These are phyloP conservation scores for Fraxinus sp. DNA, from an alignment of 305 asterid species.

Conservation along the genomic window DNA sequence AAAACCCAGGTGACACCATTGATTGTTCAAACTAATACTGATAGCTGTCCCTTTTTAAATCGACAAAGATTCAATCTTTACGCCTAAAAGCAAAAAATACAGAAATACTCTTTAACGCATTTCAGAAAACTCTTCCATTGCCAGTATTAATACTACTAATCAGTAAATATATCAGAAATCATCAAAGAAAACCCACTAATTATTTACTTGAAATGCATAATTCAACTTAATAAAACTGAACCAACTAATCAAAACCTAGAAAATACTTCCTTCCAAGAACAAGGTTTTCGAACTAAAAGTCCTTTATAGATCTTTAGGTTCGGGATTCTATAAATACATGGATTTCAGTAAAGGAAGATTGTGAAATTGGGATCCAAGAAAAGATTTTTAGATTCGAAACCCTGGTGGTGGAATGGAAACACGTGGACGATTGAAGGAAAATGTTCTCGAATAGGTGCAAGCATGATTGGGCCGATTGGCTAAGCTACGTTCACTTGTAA, in stretches of 20 bases:
- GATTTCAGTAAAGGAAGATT: not conserved
- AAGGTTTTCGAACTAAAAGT: slow-evolving; percentile 19
- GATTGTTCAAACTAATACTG: slow-evolving; percentile 11
- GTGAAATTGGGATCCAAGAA: slow-evolving; percentile 28
- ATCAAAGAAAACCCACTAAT: slow-evolving; percentile 5
- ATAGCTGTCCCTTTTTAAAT: not conserved
- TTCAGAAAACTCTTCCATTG: slow-evolving; percentile 18
- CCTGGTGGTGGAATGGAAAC: slow-evolving; percentile 5
- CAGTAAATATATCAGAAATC: slow-evolving; percentile 6
- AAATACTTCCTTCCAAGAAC: slow-evolving; percentile 4
- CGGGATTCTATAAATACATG: slow-evolving; percentile 10
- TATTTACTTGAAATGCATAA: not conserved
- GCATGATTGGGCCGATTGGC: not conserved
- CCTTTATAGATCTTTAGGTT: slow-evolving; percentile 14
- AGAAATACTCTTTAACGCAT: not conserved
- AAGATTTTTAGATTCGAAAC: slow-evolving; percentile 15
- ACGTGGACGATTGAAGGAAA: slow-evolving; percentile 22
- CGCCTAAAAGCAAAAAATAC: not conserved
- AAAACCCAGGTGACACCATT: slow-evolving; percentile 78
- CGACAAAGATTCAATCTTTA: slow-evolving; percentile 27
- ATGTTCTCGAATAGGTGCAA: not conserved
- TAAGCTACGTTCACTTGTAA: not conserved
- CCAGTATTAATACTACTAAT: not conserved
- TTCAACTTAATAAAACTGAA: slow-evolving; percentile 14
- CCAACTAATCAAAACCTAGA: slow-evolving; percentile 9